phyloP scores from a whole-genome alignment of 2,329 filamentous ascomycete genomes.

The Phyllosticta citriasiana region DNA sequence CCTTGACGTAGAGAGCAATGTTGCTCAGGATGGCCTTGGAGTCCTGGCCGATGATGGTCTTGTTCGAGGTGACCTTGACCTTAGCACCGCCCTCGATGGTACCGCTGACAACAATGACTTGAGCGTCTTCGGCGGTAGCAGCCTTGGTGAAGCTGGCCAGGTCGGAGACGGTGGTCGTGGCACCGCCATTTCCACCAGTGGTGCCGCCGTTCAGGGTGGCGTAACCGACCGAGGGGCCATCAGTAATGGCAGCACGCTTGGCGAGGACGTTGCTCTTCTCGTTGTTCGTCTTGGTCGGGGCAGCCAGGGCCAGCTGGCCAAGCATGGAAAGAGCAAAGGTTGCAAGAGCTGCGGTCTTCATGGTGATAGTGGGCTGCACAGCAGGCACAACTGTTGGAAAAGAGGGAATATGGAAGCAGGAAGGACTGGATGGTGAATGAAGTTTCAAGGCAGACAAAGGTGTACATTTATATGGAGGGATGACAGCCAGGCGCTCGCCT shows the following conservation, averaged over 20 bases:
- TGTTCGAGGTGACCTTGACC: constrained; percentile 40
- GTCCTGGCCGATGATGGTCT: constrained; percentile 42
- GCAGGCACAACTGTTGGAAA: constrained; percentile 12
- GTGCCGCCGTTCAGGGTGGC: constrained; percentile 28
- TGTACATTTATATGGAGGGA: not conserved
- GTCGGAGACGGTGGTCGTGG: constrained; percentile 25
- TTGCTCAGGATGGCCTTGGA: constrained; percentile 35
- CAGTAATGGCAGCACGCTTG: constrained; percentile 22
- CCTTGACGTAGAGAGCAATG: constrained; percentile 39
- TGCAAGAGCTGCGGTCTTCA: constrained; percentile 24
- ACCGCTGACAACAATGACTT: constrained; percentile 39
- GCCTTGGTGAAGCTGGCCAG: constrained; percentile 34
- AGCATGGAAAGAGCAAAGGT: constrained; percentile 20
- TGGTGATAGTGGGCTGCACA: constrained; percentile 11
- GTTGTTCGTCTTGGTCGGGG: constrained; percentile 18
- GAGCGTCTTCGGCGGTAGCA: constrained; percentile 32
- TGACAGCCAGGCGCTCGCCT: not conserved
- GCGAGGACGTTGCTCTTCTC: constrained; percentile 14
- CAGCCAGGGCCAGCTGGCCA: constrained; percentile 21
- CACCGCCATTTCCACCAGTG: constrained; percentile 29
- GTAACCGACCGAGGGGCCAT: constrained; percentile 22
- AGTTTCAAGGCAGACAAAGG: not conserved
- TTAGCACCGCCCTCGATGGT: constrained; percentile 33
- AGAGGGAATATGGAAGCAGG: constrained; percentile 12
- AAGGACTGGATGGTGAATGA: constrained; percentile 1